Base-by-base conservation (phyloP, 2,329 filamentous ascomycete genomes). In the Blumeria graminis region DNA sequence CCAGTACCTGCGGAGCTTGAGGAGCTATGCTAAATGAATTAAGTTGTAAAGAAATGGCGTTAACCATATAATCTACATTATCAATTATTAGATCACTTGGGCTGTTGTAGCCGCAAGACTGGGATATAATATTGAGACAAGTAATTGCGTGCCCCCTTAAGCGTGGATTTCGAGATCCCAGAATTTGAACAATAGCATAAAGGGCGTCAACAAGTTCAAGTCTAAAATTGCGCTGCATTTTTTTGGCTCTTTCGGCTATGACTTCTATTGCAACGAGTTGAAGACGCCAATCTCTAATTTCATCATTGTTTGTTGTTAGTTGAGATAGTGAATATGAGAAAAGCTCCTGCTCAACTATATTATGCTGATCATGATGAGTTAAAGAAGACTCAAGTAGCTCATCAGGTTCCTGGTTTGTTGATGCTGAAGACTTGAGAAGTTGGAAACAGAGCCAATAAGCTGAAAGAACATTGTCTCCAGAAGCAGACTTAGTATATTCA, bases 61-160 rank as follows among this genome's bases (percentile, higher is more conserved):
- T 96, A 59, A 96, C 82, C 69, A 98, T 84, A 67, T 98, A 98
- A 68, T 98, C 92, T 14, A 87, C 89, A 59, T 98, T 98, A 55
- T 84, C 80, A 33, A 96, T 77, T 41, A 98, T 82, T 61, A 98
- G 72, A 14, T 85, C 80, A 32, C 83, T 82, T 4, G 90, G 83
- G 62, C 75, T 81, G 0, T 65, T 59, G 63, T 96, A 98, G 1
- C 77, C 79, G 63, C 87, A 95, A 0, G 82, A 76, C 1, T 69
- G 65, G 0, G 90, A 82, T n/a, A 95, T 72, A 16, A 80, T 78
- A 64, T 95, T 92, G 13, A 98, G 73, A 38, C 85, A 84, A 3
- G 80, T 78, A 60, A 95, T 83, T 5, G 90, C 86, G 67, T 96
- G 89, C 35, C 78, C 76, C 61, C 88, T 83, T 14, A 98, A 71